phyloP scores from a whole-genome alignment of 1,284 basidiomycete genomes.

The Cutaneotrichosporon arboriforme region DNA sequence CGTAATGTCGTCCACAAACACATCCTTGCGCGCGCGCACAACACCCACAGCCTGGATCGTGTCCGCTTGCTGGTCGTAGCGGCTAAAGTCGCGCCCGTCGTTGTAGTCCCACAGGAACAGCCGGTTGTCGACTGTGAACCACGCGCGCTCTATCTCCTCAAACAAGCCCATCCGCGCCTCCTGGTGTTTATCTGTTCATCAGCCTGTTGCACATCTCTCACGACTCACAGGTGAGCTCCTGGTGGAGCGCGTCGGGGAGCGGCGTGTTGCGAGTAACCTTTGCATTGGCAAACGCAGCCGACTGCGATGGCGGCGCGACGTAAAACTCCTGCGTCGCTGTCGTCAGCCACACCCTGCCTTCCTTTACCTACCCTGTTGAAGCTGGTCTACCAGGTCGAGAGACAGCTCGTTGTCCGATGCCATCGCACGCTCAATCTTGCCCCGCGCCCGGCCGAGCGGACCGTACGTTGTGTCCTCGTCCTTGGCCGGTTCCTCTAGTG shows the following conservation, averaged over 20 bases:
- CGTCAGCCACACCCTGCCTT: neutral
- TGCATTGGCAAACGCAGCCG: conserved; percentile 21
- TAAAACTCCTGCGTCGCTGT: conserved; percentile 23
- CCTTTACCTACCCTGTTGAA: conserved; percentile 19
- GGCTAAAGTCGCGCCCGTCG: conserved; percentile 57
- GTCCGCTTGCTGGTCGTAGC: conserved; percentile 86
- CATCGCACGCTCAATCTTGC: conserved; percentile 35
- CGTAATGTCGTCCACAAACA: conserved; percentile 91
- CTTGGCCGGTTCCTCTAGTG: conserved; percentile 29
- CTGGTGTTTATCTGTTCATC: conserved; percentile 30
- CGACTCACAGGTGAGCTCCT: conserved; percentile 38
- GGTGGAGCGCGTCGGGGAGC: conserved; percentile 42
- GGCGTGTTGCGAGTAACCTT: conserved; percentile 28
- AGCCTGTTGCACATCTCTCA: neutral
- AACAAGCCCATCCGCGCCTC: conserved; percentile 72
- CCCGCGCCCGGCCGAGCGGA: conserved; percentile 32
- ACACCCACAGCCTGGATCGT: conserved; percentile 80
- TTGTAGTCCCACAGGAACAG: conserved; percentile 96
- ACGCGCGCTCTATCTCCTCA: conserved; percentile 87
- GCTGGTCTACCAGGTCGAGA: conserved; percentile 29
- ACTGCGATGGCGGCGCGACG: conserved; percentile 14
- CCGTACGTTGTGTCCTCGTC: conserved; percentile 43
- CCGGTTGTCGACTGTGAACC: conserved; percentile 92
- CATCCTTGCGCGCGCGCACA: conserved; percentile 61
- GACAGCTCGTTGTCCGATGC: conserved; percentile 38